These are phyloP conservation scores for Podaxis sp. DNA, from an alignment of 768 basidiomycete species.

Conservation along the genomic window DNA sequence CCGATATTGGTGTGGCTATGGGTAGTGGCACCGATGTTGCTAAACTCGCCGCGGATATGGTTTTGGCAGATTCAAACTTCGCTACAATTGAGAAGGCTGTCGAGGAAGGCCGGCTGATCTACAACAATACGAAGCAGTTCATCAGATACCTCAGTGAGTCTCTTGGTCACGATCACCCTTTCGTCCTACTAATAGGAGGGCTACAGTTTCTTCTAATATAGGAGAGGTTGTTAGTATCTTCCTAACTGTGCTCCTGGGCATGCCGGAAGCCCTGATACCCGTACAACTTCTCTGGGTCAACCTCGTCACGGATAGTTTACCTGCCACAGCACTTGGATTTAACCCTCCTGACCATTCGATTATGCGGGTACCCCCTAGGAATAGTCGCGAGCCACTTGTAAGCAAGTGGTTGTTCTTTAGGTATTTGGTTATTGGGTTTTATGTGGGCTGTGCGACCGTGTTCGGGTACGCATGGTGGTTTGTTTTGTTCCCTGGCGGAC, in stretches of 20 bases:
- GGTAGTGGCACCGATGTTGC: conserved; percentile 98
- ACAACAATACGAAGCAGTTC: conserved; percentile 99
- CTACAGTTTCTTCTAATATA: conserved; percentile 88
- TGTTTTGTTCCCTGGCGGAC: conserved; percentile 84
- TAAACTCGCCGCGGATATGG: conserved; percentile 98
- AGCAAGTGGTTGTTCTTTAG: conserved; percentile 95
- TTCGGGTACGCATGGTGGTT: conserved; percentile 99
- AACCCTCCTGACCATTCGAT: conserved; percentile 96
- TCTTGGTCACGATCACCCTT: conserved; percentile 6
- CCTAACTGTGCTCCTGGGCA: conserved; percentile 93
- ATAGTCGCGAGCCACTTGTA: conserved; percentile 87
- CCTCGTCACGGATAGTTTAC: conserved; percentile 93
- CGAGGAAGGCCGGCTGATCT: conserved; percentile 96
- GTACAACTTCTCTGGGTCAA: conserved; percentile 99
- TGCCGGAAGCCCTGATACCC: conserved; percentile 99
- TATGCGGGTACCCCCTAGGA: conserved; percentile 92
- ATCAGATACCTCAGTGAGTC: conserved; percentile 93
- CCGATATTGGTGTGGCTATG: conserved; percentile 99
- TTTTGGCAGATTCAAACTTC: conserved; percentile 96
- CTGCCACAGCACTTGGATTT: conserved; percentile 96
- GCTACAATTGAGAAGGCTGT: conserved; percentile 95
- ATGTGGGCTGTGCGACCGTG: conserved; percentile 94
- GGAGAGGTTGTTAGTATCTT: conserved; percentile 99
- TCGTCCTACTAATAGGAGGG: not conserved
- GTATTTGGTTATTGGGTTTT: conserved; percentile 90